Conservation (phyloP, 139 green algal species). For the Micromonas pusilla region DNA sequence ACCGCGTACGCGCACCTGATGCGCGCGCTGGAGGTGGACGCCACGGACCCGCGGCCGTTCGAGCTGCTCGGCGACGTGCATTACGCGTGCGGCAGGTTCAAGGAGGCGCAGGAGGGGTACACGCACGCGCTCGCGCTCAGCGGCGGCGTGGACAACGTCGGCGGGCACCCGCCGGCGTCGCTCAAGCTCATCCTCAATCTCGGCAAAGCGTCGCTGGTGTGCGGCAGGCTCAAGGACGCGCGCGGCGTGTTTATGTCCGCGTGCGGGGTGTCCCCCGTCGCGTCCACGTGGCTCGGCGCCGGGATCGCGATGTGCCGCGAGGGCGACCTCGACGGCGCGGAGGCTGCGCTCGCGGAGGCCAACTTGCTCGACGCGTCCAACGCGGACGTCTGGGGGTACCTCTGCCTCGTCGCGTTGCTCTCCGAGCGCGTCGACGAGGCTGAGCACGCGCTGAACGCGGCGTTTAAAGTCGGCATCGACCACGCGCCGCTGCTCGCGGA, state of each 20-base stretch:
- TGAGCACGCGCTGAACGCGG: neutral
- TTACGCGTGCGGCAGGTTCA: neutral
- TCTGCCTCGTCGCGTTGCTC: conserved; percentile 12
- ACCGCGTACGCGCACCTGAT: neutral
- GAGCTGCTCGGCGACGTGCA: conserved; percentile 9
- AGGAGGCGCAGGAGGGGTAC: neutral
- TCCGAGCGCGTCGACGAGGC: neutral
- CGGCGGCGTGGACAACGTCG: neutral
- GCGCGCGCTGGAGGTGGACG: neutral
- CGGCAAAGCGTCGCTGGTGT: neutral
- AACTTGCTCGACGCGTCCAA: conserved; percentile 15
- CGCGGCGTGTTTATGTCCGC: conserved; percentile 5
- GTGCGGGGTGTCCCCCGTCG: conserved; percentile 24
- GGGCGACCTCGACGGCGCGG: conserved; percentile 13
- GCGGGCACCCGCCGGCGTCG: neutral
- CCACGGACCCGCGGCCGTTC: neutral
- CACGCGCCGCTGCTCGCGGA: neutral
- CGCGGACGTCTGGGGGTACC: conserved; percentile 17
- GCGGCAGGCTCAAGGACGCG: neutral
- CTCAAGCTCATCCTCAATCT: neutral
- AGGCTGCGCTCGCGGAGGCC: conserved; percentile 18
- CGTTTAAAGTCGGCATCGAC: neutral
- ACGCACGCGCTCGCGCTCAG: neutral
- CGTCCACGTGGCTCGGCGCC: conserved; percentile 26
- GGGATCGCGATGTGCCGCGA: neutral